Evolutionary conservation across 306 rosid species (phyloP).

Genomic region (Fragaria ananassa): DNA sequence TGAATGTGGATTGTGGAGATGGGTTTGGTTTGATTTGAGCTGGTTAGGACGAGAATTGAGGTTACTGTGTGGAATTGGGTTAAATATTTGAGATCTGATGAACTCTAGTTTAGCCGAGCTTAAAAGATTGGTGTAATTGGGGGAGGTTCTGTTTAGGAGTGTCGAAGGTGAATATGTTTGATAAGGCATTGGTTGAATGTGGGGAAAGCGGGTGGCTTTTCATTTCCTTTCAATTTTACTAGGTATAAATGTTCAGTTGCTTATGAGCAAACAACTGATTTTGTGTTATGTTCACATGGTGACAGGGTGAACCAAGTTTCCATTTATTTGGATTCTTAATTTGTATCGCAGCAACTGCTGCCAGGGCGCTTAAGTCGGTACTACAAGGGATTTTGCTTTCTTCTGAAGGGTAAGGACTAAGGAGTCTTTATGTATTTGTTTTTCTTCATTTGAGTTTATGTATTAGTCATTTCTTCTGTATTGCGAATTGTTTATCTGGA

Average conservation of each 20-base stretch:
- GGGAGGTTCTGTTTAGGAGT: not conserved
- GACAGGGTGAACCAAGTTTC: conserved; percentile 97
- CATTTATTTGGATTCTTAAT: conserved; percentile 94
- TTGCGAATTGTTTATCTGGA: not conserved
- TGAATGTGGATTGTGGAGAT: not conserved
- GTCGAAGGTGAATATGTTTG: not conserved
- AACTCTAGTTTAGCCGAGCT: conserved; percentile 1
- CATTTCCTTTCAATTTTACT: not conserved
- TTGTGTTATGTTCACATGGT: conserved; percentile 23
- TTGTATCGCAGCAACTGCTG: conserved; percentile 94
- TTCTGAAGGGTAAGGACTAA: conserved; percentile 78
- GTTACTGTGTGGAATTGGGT: not conserved
- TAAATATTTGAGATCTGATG: not conserved
- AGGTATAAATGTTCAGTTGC: not conserved
- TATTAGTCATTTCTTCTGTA: not conserved
- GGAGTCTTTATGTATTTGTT: not conserved
- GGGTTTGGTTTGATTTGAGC: conserved; percentile 13
- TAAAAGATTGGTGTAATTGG: not conserved
- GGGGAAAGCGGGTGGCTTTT: conserved; percentile 6
- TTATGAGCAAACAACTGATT: not conserved
- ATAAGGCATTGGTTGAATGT: not conserved
- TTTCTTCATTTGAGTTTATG: not conserved
- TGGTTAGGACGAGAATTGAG: conserved; percentile 1
- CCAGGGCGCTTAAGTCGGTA: conserved; percentile 93
- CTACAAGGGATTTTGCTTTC: conserved; percentile 96